These are phyloP conservation scores for Rhizophora apiculata DNA, from an alignment of 345 rosid species.

Conservation along the genomic window DNA sequence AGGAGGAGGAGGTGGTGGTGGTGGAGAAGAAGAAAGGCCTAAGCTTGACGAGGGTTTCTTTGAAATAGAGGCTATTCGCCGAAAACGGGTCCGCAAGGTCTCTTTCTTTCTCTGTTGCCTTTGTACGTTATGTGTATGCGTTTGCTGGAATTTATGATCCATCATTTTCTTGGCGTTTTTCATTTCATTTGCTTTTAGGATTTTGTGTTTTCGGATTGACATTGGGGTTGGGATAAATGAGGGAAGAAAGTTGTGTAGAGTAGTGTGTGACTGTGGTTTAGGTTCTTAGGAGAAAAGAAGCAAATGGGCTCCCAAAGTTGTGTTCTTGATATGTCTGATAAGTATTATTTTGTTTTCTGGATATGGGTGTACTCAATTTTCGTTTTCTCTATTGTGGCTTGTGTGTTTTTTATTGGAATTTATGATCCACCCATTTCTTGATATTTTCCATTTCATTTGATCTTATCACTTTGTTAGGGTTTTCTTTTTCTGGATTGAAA, in stretches of 20 bases:
- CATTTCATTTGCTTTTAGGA: not conserved
- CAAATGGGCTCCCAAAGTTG: too few species aligned
- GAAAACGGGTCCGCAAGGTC: slow-evolving; percentile 88
- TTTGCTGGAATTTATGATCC: not conserved
- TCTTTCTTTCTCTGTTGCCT: not conserved
- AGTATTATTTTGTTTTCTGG: not conserved
- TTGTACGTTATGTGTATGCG: not conserved
- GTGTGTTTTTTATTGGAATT: too few species aligned
- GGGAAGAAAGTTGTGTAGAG: not conserved
- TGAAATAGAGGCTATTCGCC: slow-evolving; percentile 96
- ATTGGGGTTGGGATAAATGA: not conserved
- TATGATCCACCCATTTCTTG: too few species aligned
- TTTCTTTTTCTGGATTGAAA: too few species aligned
- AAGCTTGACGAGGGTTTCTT: slow-evolving; percentile 86
- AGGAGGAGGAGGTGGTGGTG: slow-evolving; percentile 19
- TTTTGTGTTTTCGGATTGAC: not conserved
- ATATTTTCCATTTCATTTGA: too few species aligned
- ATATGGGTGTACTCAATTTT: too few species aligned
- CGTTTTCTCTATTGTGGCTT: too few species aligned
- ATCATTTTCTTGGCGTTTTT: not conserved
- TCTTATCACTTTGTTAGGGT: too few species aligned
- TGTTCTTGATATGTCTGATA: not conserved
- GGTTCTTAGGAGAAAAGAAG: too few species aligned
- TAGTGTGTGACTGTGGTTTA: not conserved
- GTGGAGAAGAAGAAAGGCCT: slow-evolving; percentile 49